Conservation (phyloP, 148 eudicot genomes). For the Mesembryanthemum crystallinum region DNA sequence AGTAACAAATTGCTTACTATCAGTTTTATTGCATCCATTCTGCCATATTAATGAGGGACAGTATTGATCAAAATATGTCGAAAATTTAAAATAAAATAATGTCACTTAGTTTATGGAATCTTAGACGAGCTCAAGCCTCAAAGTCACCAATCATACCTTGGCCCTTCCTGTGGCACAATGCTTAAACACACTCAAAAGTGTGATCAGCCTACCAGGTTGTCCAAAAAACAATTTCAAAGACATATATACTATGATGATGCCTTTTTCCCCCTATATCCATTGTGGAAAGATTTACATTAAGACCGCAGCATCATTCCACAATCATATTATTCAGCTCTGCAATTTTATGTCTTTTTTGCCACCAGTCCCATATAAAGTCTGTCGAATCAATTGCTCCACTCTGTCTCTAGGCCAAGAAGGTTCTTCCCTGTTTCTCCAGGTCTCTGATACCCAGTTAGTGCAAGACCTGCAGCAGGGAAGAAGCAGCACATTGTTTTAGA, state of each 20-base stretch:
- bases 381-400: constrained; percentile 39
- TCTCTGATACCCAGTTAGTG: constrained; percentile 38
- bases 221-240: background rate
- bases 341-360: constrained; percentile 13
- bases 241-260: background rate
- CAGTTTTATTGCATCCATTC: constrained; percentile 27
- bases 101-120: too few species aligned
- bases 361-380: too few species aligned
- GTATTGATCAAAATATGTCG: constrained; percentile 14
- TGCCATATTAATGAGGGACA: background rate
- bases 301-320: constrained; percentile 6
- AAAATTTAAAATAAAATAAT: too few species aligned
- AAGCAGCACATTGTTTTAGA: constrained; percentile 10
- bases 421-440: constrained; percentile 20
- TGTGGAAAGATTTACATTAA: constrained; percentile 13
- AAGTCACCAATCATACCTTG: constrained; percentile 22
- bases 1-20: too few species aligned
- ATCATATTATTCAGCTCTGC: constrained; percentile 20
- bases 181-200: too few species aligned
- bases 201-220: constrained; percentile 17
- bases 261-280: constrained; percentile 7
- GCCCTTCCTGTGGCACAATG: too few species aligned
- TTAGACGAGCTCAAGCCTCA: too few species aligned
- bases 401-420: constrained; percentile 22
- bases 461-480: constrained; percentile 26